phyloP scores from a whole-genome alignment of 1,284 basidiomycete species.

The Leccinum subatratum region DNA sequence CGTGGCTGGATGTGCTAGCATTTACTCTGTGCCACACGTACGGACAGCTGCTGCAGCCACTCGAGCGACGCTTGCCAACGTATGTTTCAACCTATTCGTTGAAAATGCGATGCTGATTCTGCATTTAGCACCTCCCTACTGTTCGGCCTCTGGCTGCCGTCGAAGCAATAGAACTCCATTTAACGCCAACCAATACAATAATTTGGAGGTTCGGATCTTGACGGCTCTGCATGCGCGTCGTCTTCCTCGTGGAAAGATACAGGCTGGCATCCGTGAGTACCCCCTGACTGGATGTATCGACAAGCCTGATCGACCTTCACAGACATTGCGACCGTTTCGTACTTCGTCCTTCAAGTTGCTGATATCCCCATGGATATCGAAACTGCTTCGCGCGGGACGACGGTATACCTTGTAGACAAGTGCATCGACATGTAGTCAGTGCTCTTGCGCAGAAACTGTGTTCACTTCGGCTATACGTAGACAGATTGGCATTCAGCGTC shows the following conservation, averaged over 20 bases:
- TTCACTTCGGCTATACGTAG: constrained; percentile 89
- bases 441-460: constrained; percentile 93
- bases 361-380: constrained; percentile 97
- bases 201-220: too few relatives aligned
- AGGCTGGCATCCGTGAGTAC: constrained; percentile 93
- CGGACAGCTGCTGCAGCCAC: too few relatives aligned
- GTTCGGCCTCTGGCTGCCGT: too few relatives aligned
- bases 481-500: constrained; percentile 91
- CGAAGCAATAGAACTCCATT: too few relatives aligned
- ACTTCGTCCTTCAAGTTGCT: constrained; percentile 90
- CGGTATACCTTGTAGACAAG: constrained; percentile 98
- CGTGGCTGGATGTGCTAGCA: too few relatives aligned
- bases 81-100: too few relatives aligned
- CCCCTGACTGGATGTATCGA: background rate
- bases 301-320: background rate
- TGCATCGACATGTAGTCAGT: constrained; percentile 98
- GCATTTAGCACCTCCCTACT: too few relatives aligned
- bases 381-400: constrained; percentile 92
- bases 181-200: too few relatives aligned
- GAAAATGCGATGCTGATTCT: too few relatives aligned
- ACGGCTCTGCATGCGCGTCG: constrained; percentile 79
- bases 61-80: too few relatives aligned
- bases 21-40: too few relatives aligned
- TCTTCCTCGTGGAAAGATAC: constrained; percentile 91
- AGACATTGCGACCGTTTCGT: constrained; percentile 99